Conservation (phyloP, 768 basidiomycete genomes). For the Inosperma sp. region DNA sequence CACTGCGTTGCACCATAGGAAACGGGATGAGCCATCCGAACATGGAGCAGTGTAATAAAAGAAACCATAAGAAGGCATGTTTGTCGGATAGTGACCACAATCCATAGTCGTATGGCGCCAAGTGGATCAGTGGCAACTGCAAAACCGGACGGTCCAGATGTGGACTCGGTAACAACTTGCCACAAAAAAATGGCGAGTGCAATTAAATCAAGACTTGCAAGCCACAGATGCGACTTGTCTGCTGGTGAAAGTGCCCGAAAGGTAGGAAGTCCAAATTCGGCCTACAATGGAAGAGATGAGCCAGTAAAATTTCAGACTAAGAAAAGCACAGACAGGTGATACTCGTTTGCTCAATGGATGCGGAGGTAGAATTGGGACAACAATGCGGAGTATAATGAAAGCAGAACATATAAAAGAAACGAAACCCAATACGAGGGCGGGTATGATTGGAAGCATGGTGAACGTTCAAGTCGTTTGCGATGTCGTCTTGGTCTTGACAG, state of each 20-base stretch:
- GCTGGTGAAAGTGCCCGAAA: slow-evolving; percentile 61
- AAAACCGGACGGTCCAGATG: slow-evolving; percentile 41
- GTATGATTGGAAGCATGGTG: slow-evolving; percentile 64
- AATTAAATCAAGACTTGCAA: slow-evolving; percentile 61
- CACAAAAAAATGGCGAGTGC: slow-evolving; percentile 62
- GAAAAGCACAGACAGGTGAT: slow-evolving; percentile 51
- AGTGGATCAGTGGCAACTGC: slow-evolving; percentile 44
- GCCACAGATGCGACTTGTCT: slow-evolving; percentile 70
- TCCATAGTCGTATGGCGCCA: slow-evolving; percentile 63
- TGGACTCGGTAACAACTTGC: slow-evolving; percentile 54
- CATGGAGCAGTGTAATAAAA: slow-evolving; percentile 59
- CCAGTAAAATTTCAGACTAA: slow-evolving; percentile 12
- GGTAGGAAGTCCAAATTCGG: slow-evolving; percentile 71
- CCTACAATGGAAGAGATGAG: slow-evolving; percentile 39
- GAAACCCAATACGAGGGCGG: slow-evolving; percentile 61
- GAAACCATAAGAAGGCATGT: slow-evolving; percentile 62
- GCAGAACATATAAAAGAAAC: slow-evolving; percentile 68
- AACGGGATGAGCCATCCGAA: slow-evolving; percentile 65
- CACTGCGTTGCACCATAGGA: slow-evolving; percentile 67
- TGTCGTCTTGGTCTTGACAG: slow-evolving; percentile 34
- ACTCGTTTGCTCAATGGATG: slow-evolving; percentile 70
- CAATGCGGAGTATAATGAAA: slow-evolving; percentile 71
- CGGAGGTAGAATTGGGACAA: slow-evolving; percentile 71
- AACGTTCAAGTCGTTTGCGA: slow-evolving; percentile 17
- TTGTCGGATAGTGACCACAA: slow-evolving; percentile 61